phyloP scores from a whole-genome alignment of 164 flowering plant species.

The Nelumbo lutea region DNA sequence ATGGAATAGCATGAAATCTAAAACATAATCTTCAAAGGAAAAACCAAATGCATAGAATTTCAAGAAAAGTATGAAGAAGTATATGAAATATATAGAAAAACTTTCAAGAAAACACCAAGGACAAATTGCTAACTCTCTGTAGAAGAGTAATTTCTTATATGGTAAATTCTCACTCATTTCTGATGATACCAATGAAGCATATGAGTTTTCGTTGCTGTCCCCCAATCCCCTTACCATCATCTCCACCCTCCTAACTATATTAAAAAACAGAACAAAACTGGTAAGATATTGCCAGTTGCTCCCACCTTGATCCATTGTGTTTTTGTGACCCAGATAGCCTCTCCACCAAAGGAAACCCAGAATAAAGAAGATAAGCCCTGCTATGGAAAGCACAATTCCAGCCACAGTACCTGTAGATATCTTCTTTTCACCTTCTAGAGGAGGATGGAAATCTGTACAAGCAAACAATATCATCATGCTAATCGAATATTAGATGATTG shows the following conservation, averaged over 20 bases:
- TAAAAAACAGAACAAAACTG: constrained; percentile 29
- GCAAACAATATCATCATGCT: neutral
- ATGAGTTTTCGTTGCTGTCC: no score
- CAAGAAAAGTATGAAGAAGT: no score
- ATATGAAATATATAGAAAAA: no score
- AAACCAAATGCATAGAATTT: no score
- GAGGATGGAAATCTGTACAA: neutral
- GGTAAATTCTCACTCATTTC: no score
- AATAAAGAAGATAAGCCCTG: neutral
- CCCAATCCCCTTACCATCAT: constrained; percentile 42
- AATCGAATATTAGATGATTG: neutral
- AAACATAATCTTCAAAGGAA: no score
- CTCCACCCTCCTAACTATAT: constrained; percentile 68
- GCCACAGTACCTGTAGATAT: neutral
- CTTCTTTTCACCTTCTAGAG: neutral
- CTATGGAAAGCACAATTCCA: neutral
- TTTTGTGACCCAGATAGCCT: neutral
- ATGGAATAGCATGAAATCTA: no score
- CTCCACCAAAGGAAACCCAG: neutral
- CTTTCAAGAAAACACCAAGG: no score
- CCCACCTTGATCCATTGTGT: neutral
- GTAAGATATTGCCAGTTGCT: no score
- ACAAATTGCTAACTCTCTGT: no score
- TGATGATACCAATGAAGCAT: no score
- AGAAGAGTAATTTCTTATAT: no score